Evolutionary conservation across 2,329 filamentous ascomycete species (phyloP), one percentile per base, ranked within the genome.

Genomic region (Aspergillus udagawae): DNA sequence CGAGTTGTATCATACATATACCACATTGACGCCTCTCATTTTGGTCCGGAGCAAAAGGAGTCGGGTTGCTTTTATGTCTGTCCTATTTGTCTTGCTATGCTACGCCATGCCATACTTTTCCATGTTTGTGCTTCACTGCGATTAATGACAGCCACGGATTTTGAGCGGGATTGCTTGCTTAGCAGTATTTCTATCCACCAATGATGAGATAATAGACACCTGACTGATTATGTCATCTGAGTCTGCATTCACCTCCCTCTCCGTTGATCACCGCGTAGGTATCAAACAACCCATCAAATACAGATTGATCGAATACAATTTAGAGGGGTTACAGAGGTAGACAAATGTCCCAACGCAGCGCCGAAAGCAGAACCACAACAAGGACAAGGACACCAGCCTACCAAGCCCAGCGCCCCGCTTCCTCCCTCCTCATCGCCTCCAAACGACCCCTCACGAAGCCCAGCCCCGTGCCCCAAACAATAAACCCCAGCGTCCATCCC

Each of bases 371-470:
- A 42, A n/a, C 54, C n/a, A 38, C 50, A 47, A 41, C 55, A 29
- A 60, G 45, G 4, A 50, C 42, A 63, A 52, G 4, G 29, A 35
- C 32, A 14, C 51, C 48, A 38, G 0, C 55, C 35, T 56, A 54
- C 29, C 35, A 59, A 51, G 54, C 55, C 54, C 54, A 55, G 10
- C 58, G 27, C 6, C 42, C 50, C 10, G 49, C 50, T 14, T 32
- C 53, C 14, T 51, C 62, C 7, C 63, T 65, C 1, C 51, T 73
- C 1, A 67, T 72, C 51, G 65, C 69, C 5, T 52, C 61, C n/a
- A 73, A 69, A 50, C 68, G 68, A 0, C 25, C 63, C 5, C 62
- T 73, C 5, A 51, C 12, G 35, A 53, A 28, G 5, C 45, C 51
- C 44, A 63, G 23, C 14, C 50, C 60, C 52, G 50, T 55, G 14